Conservation (phyloP, 305 asterid species). For the Fraxinus paxiana region DNA sequence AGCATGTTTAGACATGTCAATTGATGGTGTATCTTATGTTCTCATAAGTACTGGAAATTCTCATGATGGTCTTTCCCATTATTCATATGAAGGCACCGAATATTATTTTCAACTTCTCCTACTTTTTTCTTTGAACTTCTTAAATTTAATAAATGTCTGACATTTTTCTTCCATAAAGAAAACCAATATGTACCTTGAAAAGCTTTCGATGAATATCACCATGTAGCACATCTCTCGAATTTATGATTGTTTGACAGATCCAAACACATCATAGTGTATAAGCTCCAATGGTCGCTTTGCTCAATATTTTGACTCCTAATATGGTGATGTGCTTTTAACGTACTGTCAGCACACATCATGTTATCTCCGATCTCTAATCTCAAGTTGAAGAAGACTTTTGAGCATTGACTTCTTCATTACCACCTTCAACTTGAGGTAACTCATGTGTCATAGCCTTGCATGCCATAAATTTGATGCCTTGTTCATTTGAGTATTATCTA, state of each 20-base stretch:
- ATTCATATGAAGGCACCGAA: neutral
- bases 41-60: neutral
- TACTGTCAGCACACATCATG: neutral
- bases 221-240: neutral
- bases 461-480: too few relatives aligned
- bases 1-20: neutral
- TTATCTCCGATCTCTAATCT: neutral
- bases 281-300: neutral
- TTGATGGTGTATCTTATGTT: neutral
- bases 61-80: neutral
- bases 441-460: too few relatives aligned
- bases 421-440: neutral
- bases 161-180: neutral
- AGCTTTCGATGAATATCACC: too few relatives aligned
- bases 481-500: neutral
- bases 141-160: neutral
- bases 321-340: neutral
- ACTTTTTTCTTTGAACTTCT: neutral
- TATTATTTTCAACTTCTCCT: neutral
- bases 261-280: neutral
- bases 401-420: neutral
- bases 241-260: neutral
- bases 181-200: neutral
- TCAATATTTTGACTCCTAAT: neutral
- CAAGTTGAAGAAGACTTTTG: neutral